These are phyloP conservation scores for Heliamphora ciliata DNA, from an alignment of 179 eudicot species.

Conservation along the genomic window DNA sequence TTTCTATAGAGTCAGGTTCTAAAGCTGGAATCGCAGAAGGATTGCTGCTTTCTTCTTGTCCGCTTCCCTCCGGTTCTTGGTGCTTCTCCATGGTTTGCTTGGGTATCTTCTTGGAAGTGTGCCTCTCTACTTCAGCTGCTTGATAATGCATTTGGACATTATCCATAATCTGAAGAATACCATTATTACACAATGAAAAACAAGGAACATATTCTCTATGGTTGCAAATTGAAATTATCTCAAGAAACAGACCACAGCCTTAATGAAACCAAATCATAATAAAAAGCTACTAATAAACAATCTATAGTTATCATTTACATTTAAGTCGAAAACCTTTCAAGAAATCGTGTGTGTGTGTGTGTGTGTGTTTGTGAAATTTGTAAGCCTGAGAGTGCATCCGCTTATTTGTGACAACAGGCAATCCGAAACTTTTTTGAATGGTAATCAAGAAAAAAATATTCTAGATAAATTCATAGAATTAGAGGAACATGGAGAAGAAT, in stretches of 20 bases:
- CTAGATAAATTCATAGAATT: too few species aligned
- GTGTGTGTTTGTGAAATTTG: background rate
- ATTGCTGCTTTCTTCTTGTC: slow-evolving; percentile 28
- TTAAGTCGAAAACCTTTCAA: background rate
- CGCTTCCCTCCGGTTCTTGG: slow-evolving; percentile 32
- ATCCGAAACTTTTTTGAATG: too few species aligned
- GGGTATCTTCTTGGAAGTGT: slow-evolving; percentile 14
- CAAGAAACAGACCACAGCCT: slow-evolving; percentile 3
- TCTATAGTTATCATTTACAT: background rate
- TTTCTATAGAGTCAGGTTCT: slow-evolving; percentile 22
- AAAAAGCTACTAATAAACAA: background rate
- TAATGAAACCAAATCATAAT: background rate
- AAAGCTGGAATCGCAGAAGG: slow-evolving; percentile 17
- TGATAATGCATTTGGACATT: slow-evolving; percentile 37
- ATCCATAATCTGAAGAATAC: slow-evolving; percentile 51
- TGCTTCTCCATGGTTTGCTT: slow-evolving; percentile 29
- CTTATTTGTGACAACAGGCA: background rate
- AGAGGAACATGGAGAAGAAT: background rate
- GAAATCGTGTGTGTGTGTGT: background rate
- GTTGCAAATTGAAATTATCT: background rate
- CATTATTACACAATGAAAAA: background rate
- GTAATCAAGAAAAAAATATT: too few species aligned
- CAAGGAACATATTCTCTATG: background rate
- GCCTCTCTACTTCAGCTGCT: slow-evolving; percentile 30
- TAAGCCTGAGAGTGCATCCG: background rate